Evolutionary conservation across 345 rosid species (phyloP).

Genomic region (Rhizophora mangle): DNA sequence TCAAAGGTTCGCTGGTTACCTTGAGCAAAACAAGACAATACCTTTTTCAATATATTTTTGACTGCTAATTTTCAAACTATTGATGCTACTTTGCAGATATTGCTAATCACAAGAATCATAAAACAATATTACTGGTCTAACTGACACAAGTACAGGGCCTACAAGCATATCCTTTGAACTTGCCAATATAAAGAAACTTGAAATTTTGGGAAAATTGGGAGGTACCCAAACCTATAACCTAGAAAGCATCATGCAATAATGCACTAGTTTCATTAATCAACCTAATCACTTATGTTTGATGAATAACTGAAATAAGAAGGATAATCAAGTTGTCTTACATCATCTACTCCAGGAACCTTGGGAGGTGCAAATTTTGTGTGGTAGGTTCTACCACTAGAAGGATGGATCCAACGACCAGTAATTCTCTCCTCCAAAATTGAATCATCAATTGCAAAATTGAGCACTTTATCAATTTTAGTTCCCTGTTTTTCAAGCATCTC

Average conservation of each 20-base stretch:
- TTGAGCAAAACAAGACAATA: constrained; percentile 23
- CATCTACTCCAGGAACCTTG: constrained; percentile 72
- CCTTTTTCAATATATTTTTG: neutral
- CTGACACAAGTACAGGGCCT: too few relatives aligned
- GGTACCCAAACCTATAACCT: too few relatives aligned
- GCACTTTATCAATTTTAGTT: constrained; percentile 68
- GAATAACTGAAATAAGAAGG: constrained; percentile 1
- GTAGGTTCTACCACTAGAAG: constrained; percentile 91
- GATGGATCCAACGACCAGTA: constrained; percentile 96
- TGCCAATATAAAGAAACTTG: too few relatives aligned
- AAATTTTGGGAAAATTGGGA: too few relatives aligned
- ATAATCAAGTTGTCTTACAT: constrained; percentile 49
- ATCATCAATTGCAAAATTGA: constrained; percentile 86
- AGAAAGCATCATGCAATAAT: too few relatives aligned
- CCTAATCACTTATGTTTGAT: neutral
- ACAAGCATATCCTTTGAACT: too few relatives aligned
- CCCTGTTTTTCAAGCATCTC: constrained; percentile 89
- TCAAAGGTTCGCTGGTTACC: constrained; percentile 88
- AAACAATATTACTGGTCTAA: neutral
- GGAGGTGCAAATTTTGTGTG: constrained; percentile 89
- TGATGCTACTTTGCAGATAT: neutral
- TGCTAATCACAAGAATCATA: neutral
- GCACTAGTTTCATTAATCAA: neutral
- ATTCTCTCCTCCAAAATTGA: constrained; percentile 90
- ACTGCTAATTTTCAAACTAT: neutral